phyloP scores from a whole-genome alignment of 2,329 filamentous ascomycete genomes.

The Cladosporium oxysporum region DNA sequence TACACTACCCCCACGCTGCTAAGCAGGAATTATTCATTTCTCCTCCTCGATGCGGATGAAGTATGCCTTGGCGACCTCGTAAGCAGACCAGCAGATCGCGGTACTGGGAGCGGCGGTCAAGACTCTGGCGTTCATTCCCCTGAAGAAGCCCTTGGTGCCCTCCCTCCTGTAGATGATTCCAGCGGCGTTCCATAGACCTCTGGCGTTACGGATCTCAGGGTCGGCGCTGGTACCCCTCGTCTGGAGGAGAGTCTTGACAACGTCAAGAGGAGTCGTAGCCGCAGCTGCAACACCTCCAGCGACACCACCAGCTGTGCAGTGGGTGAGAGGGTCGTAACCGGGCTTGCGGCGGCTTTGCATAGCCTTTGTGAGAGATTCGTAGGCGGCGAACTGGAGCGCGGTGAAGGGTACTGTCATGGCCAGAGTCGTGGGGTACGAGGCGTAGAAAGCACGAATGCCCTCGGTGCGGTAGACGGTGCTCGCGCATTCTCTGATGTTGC shows the following conservation, averaged over 20 bases:
- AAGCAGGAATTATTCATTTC: constrained; percentile 22
- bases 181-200: constrained; percentile 76
- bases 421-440: constrained; percentile 95
- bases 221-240: constrained; percentile 84
- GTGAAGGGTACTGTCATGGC: constrained; percentile 99
- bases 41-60: constrained; percentile 52
- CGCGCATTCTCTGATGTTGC: constrained; percentile 83
- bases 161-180: constrained; percentile 80
- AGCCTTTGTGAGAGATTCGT: constrained; percentile 91
- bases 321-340: constrained; percentile 86
- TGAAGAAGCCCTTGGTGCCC: constrained; percentile 85
- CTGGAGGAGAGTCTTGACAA: constrained; percentile 96
- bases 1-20: background rate
- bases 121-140: constrained; percentile 85
- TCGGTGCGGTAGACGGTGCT: constrained; percentile 83
- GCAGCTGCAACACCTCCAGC: constrained; percentile 93
- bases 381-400: constrained; percentile 93
- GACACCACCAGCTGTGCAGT: constrained; percentile 88
- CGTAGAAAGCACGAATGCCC: constrained; percentile 89
- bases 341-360: constrained; percentile 66
- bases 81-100: constrained; percentile 94
- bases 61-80: constrained; percentile 69
- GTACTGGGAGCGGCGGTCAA: constrained; percentile 98
- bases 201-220: constrained; percentile 79
- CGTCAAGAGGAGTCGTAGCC: constrained; percentile 92